Evolutionary conservation across 2,329 filamentous ascomycete species (phyloP).

Genomic region (Microdochium paspali): DNA sequence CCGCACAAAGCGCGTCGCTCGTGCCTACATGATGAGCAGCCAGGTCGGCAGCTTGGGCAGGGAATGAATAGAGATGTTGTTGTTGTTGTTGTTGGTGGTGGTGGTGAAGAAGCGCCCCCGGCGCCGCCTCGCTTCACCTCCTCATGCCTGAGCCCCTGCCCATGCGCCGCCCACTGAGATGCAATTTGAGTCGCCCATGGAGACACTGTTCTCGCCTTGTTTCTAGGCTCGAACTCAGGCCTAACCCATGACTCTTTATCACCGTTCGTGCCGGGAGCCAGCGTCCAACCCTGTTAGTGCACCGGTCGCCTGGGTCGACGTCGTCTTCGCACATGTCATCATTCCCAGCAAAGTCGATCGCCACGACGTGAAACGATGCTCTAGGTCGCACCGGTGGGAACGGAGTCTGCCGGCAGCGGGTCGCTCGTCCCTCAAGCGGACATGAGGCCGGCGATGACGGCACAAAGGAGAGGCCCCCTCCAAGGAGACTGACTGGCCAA

Average conservation of each 20-base stretch:
- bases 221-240: neutral
- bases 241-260: neutral
- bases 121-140: no score
- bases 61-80: no score
- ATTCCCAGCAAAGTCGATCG: neutral
- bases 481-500: neutral
- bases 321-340: neutral
- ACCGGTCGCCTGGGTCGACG: neutral
- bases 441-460: neutral
- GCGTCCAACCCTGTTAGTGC: neutral
- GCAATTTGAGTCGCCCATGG: neutral
- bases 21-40: no score
- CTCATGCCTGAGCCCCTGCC: no score
- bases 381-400: neutral
- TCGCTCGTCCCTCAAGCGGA: neutral
- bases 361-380: neutral
- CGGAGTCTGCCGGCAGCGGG: neutral
- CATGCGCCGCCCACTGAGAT: neutral
- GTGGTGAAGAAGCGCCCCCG: no score
- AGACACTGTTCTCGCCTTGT: neutral
- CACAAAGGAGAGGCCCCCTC: neutral
- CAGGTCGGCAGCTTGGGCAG: no score
- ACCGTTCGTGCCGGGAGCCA: neutral
- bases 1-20: no score
- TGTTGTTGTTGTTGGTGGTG: no score